Percentiles rank a stretch among this genome's conserved stretches.
Conservation (phyloP, 73 alveolate genomes). For the Uronychia binucleata region DNA sequence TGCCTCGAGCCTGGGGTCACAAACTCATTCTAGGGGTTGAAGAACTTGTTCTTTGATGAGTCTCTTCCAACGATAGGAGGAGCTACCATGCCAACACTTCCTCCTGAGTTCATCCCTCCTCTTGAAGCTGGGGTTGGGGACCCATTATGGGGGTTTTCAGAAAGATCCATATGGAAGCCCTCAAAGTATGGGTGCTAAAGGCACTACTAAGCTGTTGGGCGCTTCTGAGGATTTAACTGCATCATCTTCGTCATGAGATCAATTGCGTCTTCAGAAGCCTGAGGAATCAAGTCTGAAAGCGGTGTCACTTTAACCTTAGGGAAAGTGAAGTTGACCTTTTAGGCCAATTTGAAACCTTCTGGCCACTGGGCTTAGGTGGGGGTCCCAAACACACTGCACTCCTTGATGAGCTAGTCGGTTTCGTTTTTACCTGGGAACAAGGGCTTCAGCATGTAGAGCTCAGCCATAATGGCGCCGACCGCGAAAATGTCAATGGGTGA, state of each 20-base stretch:
- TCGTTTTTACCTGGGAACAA: slow-evolving; percentile 91
- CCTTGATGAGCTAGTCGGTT: slow-evolving; percentile 90
- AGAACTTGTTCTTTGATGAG: too few species aligned
- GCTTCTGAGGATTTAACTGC: slow-evolving; percentile 93
- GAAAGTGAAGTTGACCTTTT: too few species aligned
- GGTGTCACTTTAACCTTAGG: too few species aligned
- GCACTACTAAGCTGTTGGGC: slow-evolving; percentile 93
- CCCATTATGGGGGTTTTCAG: too few species aligned
- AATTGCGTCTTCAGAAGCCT: slow-evolving; percentile 88
- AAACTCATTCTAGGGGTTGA: too few species aligned
- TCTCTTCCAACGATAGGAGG: too few species aligned
- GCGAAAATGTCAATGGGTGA: slow-evolving; percentile 98
- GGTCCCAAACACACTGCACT: slow-evolving; percentile 95
- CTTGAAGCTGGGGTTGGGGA: too few species aligned
- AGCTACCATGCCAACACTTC: too few species aligned
- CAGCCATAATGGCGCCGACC: slow-evolving; percentile 95
- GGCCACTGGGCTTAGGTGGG: slow-evolving; percentile 63
- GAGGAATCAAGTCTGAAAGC: too few species aligned
- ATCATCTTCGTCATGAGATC: slow-evolving; percentile 88
- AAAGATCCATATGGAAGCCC: too few species aligned
- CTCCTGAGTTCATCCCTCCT: too few species aligned
- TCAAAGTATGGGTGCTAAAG: slow-evolving; percentile 79
- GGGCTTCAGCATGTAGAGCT: slow-evolving; percentile 85
- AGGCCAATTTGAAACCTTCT: slow-evolving; percentile 10
- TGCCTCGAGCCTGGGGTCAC: too few species aligned